Evolutionary conservation across 2,329 filamentous ascomycete species (phyloP), one percentile per base, ranked within the genome.

Genomic region (Aspergillus sp.): DNA sequence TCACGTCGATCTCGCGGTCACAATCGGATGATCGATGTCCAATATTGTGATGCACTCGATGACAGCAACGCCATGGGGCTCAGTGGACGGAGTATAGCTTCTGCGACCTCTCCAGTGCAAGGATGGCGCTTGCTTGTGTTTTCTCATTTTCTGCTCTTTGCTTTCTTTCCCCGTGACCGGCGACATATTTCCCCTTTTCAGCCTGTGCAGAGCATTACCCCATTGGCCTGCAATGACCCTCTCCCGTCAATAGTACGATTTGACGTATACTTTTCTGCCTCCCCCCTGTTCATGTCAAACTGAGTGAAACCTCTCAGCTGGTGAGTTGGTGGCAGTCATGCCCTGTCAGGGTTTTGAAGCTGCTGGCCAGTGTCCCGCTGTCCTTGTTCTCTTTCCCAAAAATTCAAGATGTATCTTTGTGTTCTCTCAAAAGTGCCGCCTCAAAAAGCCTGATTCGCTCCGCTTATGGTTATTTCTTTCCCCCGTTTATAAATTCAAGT

Each of bases 201-300:
- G 48, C 48, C 42, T 26, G 38, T 26, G 20, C 45, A 51, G 42
- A 45, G 49, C 49, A 48, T 47, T 30, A 39, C 56, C 47, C 58
- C 45, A 64, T 63, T 63, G 62, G 62, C 22, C 39, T 58, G 48
- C 34, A 49, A n/a, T 22, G 44, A 47, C 42, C 32, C 42, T 49
- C 48, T 59, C 56, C 59, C 57, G 54, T 56, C 61, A 64, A 63
- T 64, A 64, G 62, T 63, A 48, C 50, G 39, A 57, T 56, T 59
- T 39, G 55, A 55, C 57, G 48, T 60, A 57, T 64, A 56, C 41
- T 54, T 55, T 54, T 17, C 17, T 50, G 53, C 47, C 43, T 36
- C 56, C 55, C 53, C 55, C 53, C 45, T 56, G 50, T 53, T 51
- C 55, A 60, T 36, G 43, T 58, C 55, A 62, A 57, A 58, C 48